Evolutionary conservation across 148 eudicot genomes (phyloP).

Genomic region (Cornus kousa): DNA sequence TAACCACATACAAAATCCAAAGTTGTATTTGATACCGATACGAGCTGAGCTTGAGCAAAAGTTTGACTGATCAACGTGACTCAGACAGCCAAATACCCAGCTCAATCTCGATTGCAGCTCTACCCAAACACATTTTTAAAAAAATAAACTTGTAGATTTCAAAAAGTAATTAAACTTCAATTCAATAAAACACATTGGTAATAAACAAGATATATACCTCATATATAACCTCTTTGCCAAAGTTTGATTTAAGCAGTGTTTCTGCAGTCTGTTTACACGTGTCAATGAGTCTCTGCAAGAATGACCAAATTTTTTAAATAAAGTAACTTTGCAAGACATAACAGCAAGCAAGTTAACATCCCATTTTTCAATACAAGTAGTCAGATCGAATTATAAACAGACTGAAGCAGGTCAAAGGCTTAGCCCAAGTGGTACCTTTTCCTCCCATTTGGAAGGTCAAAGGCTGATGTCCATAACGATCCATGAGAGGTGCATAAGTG

Average conservation of each 20-base stretch:
- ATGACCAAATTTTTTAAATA: not conserved
- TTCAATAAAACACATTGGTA: not conserved
- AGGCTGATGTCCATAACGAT: no score
- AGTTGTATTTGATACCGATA: no score
- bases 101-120: no score
- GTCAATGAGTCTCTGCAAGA: constrained; percentile 71
- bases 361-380: not conserved
- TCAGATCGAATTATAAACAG: not conserved
- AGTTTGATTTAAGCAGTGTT: constrained; percentile 70
- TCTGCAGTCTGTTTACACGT: constrained; percentile 69
- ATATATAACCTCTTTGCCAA: constrained; percentile 80
- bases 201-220: constrained; percentile 54
- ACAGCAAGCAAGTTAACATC: constrained; percentile 14
- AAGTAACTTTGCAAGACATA: constrained; percentile 45
- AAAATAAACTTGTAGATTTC: no score
- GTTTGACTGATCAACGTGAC: no score
- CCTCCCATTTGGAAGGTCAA: no score
- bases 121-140: no score
- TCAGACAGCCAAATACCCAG: no score
- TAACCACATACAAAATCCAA: no score
- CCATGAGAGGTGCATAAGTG: no score
- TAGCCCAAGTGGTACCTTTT: not conserved
- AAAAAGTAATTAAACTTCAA: not conserved
- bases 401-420: no score
- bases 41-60: no score